Evolutionary conservation across 306 rosid species (phyloP).

Genomic region (Astragalus glycyphyllos): DNA sequence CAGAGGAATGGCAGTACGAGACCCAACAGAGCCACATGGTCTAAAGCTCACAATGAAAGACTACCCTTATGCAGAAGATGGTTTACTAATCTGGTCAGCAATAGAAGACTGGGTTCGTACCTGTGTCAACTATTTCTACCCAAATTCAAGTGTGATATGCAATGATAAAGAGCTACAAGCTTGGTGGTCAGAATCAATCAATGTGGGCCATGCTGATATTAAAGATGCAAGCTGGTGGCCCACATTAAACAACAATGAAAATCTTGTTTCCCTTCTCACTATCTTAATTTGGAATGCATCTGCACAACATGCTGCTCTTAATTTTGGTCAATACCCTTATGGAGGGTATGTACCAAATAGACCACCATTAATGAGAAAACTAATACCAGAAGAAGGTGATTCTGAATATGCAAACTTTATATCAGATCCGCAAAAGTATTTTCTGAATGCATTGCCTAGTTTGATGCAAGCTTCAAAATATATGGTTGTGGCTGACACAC

Average conservation of each 20-base stretch:
- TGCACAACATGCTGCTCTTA: constrained; percentile 98
- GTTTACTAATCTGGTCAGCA: constrained; percentile 83
- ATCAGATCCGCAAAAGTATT: constrained; percentile 87
- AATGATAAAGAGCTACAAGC: constrained; percentile 81
- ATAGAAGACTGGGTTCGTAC: constrained; percentile 77
- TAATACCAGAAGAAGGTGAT: constrained; percentile 78
- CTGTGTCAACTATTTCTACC: constrained; percentile 80
- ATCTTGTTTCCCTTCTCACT: constrained; percentile 63
- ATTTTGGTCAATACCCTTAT: constrained; percentile 93
- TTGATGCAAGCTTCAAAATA: constrained; percentile 66
- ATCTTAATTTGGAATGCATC: constrained; percentile 89
- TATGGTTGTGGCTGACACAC: constrained; percentile 91
- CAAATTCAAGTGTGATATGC: constrained; percentile 58
- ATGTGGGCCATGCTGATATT: too few species aligned
- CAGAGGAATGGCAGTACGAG: constrained; percentile 92
- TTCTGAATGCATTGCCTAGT: constrained; percentile 71
- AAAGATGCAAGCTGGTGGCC: too few species aligned
- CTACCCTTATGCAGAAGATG: constrained; percentile 92
- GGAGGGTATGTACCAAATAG: constrained; percentile 96
- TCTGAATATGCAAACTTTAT: constrained; percentile 67
- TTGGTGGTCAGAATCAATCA: constrained; percentile 87
- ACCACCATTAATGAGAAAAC: constrained; percentile 82
- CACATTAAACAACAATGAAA: too few species aligned
- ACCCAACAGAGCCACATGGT: constrained; percentile 84
- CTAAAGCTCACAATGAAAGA: constrained; percentile 74